Evolutionary conservation across 1,139 yeast species (phyloP).

Genomic region (Yamadazyma epiphylla): DNA sequence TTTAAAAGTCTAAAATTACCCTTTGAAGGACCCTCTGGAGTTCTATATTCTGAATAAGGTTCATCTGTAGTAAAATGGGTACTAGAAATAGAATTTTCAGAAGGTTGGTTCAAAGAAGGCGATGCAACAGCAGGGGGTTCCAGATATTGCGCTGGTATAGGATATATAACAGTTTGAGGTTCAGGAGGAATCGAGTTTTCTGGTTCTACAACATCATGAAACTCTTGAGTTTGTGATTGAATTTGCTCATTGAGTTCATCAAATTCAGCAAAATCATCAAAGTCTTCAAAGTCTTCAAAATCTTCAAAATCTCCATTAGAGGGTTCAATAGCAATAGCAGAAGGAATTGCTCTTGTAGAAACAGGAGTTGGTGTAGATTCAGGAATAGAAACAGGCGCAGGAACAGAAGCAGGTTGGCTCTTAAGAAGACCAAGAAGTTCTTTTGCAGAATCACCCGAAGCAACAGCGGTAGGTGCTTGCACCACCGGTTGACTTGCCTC

Average conservation of each 20-base stretch:
- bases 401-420: slow-evolving; percentile 3
- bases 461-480: too few relatives aligned
- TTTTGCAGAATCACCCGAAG: slow-evolving; percentile 9
- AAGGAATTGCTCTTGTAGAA: slow-evolving; percentile 1
- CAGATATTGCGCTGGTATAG: too few relatives aligned
- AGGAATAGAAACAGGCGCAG: not conserved
- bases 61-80: not conserved
- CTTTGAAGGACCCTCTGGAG: slow-evolving; percentile 11
- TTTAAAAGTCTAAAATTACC: slow-evolving; percentile 23
- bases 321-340: slow-evolving; percentile 1
- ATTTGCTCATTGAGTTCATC: slow-evolving; percentile 21
- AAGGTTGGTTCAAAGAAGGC: not conserved
- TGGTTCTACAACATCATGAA: slow-evolving; percentile 2
- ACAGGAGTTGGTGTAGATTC: slow-evolving; percentile 3
- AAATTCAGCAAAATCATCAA: slow-evolving; percentile 32
- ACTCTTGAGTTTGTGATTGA: slow-evolving; percentile 11
- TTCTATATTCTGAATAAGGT: not conserved
- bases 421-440: slow-evolving; percentile 8
- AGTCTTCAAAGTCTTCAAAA: slow-evolving; percentile 26
- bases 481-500: too few relatives aligned
- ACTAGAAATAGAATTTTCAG: not conserved
- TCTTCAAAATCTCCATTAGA: slow-evolving; percentile 5
- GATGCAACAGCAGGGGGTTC: slow-evolving; percentile 1
- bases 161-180: too few relatives aligned
- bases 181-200: too few relatives aligned